phyloP scores from a whole-genome alignment of 306 rosid species.

The Psophocarpus tetragonolobus region DNA sequence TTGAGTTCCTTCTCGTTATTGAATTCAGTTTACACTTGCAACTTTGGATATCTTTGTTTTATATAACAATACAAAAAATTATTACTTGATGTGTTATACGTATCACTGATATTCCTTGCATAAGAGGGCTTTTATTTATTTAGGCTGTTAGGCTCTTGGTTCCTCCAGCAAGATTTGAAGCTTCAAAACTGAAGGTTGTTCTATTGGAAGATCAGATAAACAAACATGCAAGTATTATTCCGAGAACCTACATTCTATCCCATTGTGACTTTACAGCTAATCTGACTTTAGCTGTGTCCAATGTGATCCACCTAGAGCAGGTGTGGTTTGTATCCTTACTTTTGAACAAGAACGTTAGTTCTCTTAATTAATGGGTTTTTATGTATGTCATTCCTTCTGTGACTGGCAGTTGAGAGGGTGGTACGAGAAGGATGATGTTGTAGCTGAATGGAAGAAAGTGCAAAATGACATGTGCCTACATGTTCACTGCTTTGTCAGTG shows the following conservation, averaged over 20 bases:
- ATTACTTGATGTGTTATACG: background rate
- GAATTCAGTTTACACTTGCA: constrained; percentile 9
- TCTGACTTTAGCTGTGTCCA: constrained; percentile 85
- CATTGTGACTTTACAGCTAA: constrained; percentile 98
- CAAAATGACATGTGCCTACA: constrained; percentile 85
- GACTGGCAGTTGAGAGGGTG: constrained; percentile 81
- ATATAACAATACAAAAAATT: background rate
- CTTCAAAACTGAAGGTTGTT: constrained; percentile 86
- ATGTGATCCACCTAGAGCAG: constrained; percentile 92
- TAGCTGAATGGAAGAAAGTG: constrained; percentile 98
- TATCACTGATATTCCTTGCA: constrained; percentile 16
- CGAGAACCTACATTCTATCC: constrained; percentile 90
- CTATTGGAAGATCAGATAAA: constrained; percentile 57
- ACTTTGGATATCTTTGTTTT: constrained; percentile 20
- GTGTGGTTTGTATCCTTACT: constrained; percentile 40
- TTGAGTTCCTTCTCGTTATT: constrained; percentile 1
- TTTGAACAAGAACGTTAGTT: background rate
- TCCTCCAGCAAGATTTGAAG: constrained; percentile 81
- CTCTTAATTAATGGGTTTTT: background rate
- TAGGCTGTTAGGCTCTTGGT: constrained; percentile 82
- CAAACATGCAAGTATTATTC: constrained; percentile 63
- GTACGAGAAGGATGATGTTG: constrained; percentile 94
- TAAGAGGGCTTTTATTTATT: background rate
- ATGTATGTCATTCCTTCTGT: constrained; percentile 8
- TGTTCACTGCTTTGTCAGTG: constrained; percentile 94